Evolutionary conservation across 2,329 filamentous ascomycete species (phyloP).

Genomic region (Thielaviopsis populi): DNA sequence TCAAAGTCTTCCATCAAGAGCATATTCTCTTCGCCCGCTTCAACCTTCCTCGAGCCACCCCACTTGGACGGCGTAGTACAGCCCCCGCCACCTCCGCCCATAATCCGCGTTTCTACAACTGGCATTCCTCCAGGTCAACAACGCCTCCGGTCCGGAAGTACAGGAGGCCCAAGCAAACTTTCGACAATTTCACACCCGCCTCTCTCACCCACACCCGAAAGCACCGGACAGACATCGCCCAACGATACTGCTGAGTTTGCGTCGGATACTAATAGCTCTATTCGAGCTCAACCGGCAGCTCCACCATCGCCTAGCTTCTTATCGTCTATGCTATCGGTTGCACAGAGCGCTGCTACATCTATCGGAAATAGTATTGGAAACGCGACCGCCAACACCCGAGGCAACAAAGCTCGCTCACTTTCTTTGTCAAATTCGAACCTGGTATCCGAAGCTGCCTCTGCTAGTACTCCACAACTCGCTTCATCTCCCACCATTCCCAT

Average conservation of each 20-base stretch:
- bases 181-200: slow-evolving; percentile 60
- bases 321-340: slow-evolving; percentile 80
- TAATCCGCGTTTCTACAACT: slow-evolving; percentile 21
- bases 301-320: slow-evolving; percentile 57
- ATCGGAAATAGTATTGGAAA: slow-evolving; percentile 62
- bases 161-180: slow-evolving; percentile 73
- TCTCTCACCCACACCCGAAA: slow-evolving; percentile 62
- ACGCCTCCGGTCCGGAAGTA: slow-evolving; percentile 17
- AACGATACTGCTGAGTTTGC: not conserved
- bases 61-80: not conserved
- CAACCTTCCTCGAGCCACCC: not conserved
- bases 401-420: not conserved
- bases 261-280: not conserved
- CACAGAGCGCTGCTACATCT: slow-evolving; percentile 75
- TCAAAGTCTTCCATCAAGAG: slow-evolving; percentile 18
- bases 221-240: not conserved
- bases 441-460: not conserved
- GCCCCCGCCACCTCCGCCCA: slow-evolving; percentile 3
- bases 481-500: slow-evolving; percentile 1
- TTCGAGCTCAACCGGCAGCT: not conserved
- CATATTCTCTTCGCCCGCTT: slow-evolving; percentile 13
- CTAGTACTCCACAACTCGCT: slow-evolving; percentile 11
- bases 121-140: slow-evolving; percentile 42
- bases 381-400: slow-evolving; percentile 31
- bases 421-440: slow-evolving; percentile 17